Evolutionary conservation across 1,284 basidiomycete species (phyloP).

Genomic region (Cutaneotrichosporon sp.): DNA sequence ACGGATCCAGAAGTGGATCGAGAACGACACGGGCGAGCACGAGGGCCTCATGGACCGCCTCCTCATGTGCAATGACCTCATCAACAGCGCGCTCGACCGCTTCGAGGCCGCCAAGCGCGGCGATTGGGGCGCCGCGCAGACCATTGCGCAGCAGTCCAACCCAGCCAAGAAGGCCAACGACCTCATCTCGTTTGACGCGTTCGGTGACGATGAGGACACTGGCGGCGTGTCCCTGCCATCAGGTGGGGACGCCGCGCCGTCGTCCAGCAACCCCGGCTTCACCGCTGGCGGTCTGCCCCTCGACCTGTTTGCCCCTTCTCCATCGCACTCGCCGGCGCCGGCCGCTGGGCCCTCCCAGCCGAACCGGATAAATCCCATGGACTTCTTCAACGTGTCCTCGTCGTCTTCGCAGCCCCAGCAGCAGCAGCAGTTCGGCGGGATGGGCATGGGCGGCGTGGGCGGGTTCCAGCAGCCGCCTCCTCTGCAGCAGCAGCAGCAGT

Average conservation of each 20-base stretch:
- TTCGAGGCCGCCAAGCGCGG: constrained; percentile 91
- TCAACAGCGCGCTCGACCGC: constrained; percentile 85
- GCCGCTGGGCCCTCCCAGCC: constrained; percentile 17
- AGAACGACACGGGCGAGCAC: constrained; percentile 71
- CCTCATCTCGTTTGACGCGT: constrained; percentile 54
- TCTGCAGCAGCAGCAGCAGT: constrained; percentile 10
- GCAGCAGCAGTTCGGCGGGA: constrained; percentile 18
- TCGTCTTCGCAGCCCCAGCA: constrained; percentile 15
- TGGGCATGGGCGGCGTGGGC: constrained; percentile 8
- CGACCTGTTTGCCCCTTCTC: constrained; percentile 52
- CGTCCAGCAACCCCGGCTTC: constrained; percentile 31
- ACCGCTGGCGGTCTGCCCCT: constrained; percentile 50
- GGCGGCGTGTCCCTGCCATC: constrained; percentile 45
- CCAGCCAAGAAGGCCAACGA: constrained; percentile 26
- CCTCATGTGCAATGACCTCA: constrained; percentile 94
- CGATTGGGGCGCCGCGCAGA: constrained; percentile 60
- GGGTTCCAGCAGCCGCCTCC: constrained; percentile 8
- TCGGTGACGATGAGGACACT: constrained; percentile 42
- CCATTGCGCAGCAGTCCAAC: constrained; percentile 9
- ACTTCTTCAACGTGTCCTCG: constrained; percentile 46
- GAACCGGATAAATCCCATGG: constrained; percentile 45
- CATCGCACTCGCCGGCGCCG: constrained; percentile 32
- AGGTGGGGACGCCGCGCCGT: constrained; percentile 28
- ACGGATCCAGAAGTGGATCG: constrained; percentile 96
- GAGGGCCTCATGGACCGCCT: constrained; percentile 91